A percentile compares a stretch with the other conserved stretches of the same genome.
These are phyloP conservation scores for Mycena leptocephala DNA, from an alignment of 768 basidiomycete genomes.

Conservation along the genomic window DNA sequence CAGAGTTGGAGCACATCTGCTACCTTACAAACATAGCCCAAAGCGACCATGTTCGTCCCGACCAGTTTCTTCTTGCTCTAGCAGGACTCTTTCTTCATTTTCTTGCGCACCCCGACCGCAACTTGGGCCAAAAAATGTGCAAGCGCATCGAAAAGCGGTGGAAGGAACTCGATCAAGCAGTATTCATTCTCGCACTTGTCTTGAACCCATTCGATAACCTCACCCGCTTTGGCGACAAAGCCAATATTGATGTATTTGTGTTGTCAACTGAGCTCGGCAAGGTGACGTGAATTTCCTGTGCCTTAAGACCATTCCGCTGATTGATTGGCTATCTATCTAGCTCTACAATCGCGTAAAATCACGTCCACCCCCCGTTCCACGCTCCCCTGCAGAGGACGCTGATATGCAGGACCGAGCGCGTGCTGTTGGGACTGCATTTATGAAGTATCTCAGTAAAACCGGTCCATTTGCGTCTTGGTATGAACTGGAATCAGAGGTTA, in stretches of 20 bases:
- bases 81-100: slow-evolving; percentile 30
- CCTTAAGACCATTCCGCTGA: background rate
- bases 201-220: slow-evolving; percentile 24
- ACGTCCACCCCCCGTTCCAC: background rate
- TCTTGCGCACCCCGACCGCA: background rate
- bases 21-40: slow-evolving; percentile 33
- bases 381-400: background rate
- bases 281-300: background rate
- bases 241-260: slow-evolving; percentile 13
- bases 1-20: slow-evolving; percentile 28
- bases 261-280: background rate
- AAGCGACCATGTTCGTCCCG: slow-evolving; percentile 31
- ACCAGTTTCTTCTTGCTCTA: slow-evolving; percentile 26
- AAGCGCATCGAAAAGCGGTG: slow-evolving; percentile 19
- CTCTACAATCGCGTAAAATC: background rate
- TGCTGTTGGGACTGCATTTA: background rate
- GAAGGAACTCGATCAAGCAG: background rate
- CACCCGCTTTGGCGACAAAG: slow-evolving; percentile 12
- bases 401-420: background rate
- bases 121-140: background rate
- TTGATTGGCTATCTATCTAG: background rate
- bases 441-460: slow-evolving; percentile 3
- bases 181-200: slow-evolving; percentile 7
- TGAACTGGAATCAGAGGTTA: background rate
- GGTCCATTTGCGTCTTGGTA: background rate